Evolutionary conservation across 2,329 filamentous ascomycete genomes (phyloP).

Genomic region (Fusarium sp.): DNA sequence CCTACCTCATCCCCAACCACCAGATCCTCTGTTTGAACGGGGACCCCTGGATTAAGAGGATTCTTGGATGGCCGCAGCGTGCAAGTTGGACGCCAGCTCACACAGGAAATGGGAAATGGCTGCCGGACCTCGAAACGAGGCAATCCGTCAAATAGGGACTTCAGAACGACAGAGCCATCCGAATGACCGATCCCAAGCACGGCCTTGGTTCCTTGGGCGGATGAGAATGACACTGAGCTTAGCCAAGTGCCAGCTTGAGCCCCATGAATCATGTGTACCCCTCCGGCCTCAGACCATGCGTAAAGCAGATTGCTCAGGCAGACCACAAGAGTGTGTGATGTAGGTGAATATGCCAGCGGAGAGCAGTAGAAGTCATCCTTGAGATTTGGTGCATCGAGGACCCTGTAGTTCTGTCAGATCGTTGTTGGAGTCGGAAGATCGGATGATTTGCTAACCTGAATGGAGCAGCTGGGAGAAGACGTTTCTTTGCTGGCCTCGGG

Average conservation of each 20-base stretch:
- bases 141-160: slow-evolving; percentile 78
- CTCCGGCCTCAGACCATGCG: slow-evolving; percentile 84
- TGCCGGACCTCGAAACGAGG: slow-evolving; percentile 83
- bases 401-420: slow-evolving; percentile 61
- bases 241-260: slow-evolving; percentile 62
- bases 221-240: slow-evolving; percentile 93
- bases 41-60: slow-evolving; percentile 58
- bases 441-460: slow-evolving; percentile 74
- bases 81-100: slow-evolving; percentile 81
- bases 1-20: slow-evolving; percentile 88
- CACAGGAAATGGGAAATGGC: slow-evolving; percentile 78
- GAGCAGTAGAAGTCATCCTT: slow-evolving; percentile 97
- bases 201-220: slow-evolving; percentile 76
- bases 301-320: slow-evolving; percentile 85
- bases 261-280: slow-evolving; percentile 65
- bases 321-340: slow-evolving; percentile 82
- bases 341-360: slow-evolving; percentile 84
- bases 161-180: slow-evolving; percentile 79
- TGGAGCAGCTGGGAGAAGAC: slow-evolving; percentile 75
- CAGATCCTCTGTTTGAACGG: slow-evolving; percentile 82
- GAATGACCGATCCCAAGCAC: slow-evolving; percentile 89
- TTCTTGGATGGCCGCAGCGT: slow-evolving; percentile 66
- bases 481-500: slow-evolving; percentile 26
- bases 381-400: slow-evolving; percentile 89
- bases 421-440: not conserved